Base-by-base conservation (phyloP, 2,329 filamentous ascomycete genomes). In the Camptophora hylomeconis region DNA sequence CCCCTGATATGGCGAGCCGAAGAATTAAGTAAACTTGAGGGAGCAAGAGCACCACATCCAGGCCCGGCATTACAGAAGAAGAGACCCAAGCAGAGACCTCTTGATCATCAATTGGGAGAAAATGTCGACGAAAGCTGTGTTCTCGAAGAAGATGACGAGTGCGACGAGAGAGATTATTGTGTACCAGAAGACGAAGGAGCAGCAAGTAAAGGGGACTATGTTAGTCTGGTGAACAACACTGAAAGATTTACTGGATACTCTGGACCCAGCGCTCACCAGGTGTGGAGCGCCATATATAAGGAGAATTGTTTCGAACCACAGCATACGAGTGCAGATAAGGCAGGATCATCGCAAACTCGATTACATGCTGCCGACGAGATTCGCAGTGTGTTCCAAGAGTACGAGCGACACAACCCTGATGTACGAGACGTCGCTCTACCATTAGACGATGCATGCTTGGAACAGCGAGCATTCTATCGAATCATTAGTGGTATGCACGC, bases 381-480 rank as follows among this genome's bases (percentile, higher is more conserved):
- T 43, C 65, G 65, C 17, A 69, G 67, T 38, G 65, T 77, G 21
- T 62, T 79, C 36, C 57, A 62, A 35, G 51, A 56, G 36, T 55
- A 60, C 29, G 46, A 50, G 20, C 51, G 57, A 23, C 70, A 77
- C 43, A 65, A 73, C 30, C 61, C 68, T n/a, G 38, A 39, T 5
- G 56, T 65, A 37, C 59, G 65, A 5, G 69, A 71, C 0, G 39
- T 44, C 15, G 22, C 33, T 5, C 62, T 87, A 27, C 80, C 89
- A 41, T 66, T 75, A 26, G 84, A 93, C 42, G 86, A 94, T 44
- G 81, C 93, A 49, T 98, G 89, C 48, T 61, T 98, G 14, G 89
- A 98, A 63, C 95, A 98, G 67, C 79, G 89, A n/a, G 89, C 95
- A 20, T 98, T 98, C 54, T 89, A 95, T 58, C 72, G 86, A 5